Evolutionary conservation across 2,329 filamentous ascomycete species (phyloP), one percentile per base, ranked within the genome.

Genomic region (Fusarium humuli): DNA sequence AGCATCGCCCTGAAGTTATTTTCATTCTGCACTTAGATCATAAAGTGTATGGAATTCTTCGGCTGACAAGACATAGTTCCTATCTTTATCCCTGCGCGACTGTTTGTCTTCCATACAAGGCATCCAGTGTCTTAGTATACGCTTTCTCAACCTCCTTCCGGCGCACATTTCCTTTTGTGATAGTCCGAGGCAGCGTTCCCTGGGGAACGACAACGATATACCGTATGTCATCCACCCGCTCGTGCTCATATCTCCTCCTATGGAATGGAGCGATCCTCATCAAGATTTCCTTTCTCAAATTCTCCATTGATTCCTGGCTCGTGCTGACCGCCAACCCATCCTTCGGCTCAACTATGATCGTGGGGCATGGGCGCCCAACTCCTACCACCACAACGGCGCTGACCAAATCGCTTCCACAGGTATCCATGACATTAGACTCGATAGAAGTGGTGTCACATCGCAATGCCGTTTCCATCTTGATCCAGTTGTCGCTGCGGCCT

Each of bases 401-500:
- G 14, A 74, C 61, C 6, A 75, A 69, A 16, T 74, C 72, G 1
- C 46, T n/a, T 1, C 61, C 67, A 27, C 73, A 75, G 0, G 53
- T 66, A 4, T 68, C 56, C 57, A 69, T 56, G 1, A 61, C 56
- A 18, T 75, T 73, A 2, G 49, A 48, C 25, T 75, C 73, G 9
- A 75, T 73, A 2, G 71, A 69, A 1, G 44, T 11, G 1, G 73
- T 73, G 18, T 75, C 70, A 12, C 73, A 75, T 12, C 70, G 48
- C 11, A 69, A 44, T 2, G 71, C 61, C 6, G 34, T 45, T 16
- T 72, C 47, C 73, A 75, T 75, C 27, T 75, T 75, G 55, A 75
- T 75, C 73, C 73, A 75, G 20, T 72, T 64, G 12, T 75, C 73
- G 3, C 62, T 68, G 2, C 73, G 71, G 4, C 73, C 73, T 6